These are phyloP conservation scores for Paecilomyces formosus DNA, from an alignment of 2,329 filamentous ascomycete genomes.

Conservation along the genomic window DNA sequence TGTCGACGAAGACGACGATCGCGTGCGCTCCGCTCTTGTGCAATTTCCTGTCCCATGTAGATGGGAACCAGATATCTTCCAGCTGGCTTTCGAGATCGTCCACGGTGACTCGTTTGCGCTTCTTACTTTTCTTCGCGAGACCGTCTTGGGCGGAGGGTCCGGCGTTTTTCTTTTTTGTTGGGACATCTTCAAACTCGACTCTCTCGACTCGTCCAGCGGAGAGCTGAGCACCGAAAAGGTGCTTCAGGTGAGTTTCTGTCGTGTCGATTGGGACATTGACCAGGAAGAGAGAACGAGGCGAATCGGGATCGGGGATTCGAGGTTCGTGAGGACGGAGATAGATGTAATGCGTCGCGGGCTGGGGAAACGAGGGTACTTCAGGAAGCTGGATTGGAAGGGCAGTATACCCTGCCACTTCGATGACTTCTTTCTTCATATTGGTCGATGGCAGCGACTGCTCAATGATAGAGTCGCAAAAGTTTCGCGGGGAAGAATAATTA, in stretches of 20 bases:
- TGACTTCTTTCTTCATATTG: slow-evolving; percentile 28
- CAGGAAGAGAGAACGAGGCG: slow-evolving; percentile 77
- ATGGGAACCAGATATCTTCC: slow-evolving; percentile 56
- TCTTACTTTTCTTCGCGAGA: slow-evolving; percentile 35
- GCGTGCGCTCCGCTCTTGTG: slow-evolving; percentile 70
- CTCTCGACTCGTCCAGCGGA: slow-evolving; percentile 71
- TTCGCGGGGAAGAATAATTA: not conserved
- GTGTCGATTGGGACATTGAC: slow-evolving; percentile 83
- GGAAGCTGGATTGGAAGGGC: slow-evolving; percentile 63
- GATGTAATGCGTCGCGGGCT: slow-evolving; percentile 66
- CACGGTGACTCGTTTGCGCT: slow-evolving; percentile 46
- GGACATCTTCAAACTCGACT: slow-evolving; percentile 60
- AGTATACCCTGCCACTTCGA: slow-evolving; percentile 55
- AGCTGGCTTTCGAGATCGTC: slow-evolving; percentile 49
- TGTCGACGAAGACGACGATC: slow-evolving; percentile 76
- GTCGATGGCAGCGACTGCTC: not conserved
- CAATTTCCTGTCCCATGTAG: slow-evolving; percentile 64
- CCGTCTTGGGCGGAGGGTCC: slow-evolving; percentile 14
- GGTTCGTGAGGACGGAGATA: slow-evolving; percentile 81
- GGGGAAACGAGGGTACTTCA: slow-evolving; percentile 54
- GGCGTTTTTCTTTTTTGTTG: slow-evolving; percentile 30
- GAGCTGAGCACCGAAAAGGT: slow-evolving; percentile 66
- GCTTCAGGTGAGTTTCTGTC: slow-evolving; percentile 67
- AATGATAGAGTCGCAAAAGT: not conserved
- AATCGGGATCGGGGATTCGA: slow-evolving; percentile 64